A percentile compares a stretch with the other conserved stretches of the same genome.
These are phyloP conservation scores for Grigorovia yakushimaensis DNA, from an alignment of 805 yeast species.

Conservation along the genomic window DNA sequence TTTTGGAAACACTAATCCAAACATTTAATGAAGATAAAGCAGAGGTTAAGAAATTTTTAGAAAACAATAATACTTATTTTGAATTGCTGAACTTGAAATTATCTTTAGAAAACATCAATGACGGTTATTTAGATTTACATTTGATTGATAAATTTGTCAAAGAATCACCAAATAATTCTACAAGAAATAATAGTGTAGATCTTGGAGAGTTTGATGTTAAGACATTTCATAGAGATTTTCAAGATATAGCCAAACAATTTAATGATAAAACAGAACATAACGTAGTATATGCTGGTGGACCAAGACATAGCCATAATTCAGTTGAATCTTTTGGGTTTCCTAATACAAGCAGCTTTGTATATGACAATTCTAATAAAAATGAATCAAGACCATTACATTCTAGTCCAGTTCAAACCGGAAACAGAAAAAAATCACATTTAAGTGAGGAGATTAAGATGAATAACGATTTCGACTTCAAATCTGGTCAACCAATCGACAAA, in stretches of 20 bases:
- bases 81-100: slow-evolving; percentile 43
- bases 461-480: no score
- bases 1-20: slow-evolving; percentile 13
- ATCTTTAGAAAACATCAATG: slow-evolving; percentile 51
- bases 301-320: slow-evolving; percentile 20
- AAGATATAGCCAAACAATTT: background rate
- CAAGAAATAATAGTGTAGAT: background rate
- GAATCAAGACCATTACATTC: background rate
- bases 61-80: slow-evolving; percentile 22
- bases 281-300: slow-evolving; percentile 18
- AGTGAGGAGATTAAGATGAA: slow-evolving; percentile 15
- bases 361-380: background rate
- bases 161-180: slow-evolving; percentile 2
- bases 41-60: slow-evolving; percentile 15
- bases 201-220: background rate
- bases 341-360: background rate
- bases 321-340: slow-evolving; percentile 15
- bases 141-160: slow-evolving; percentile 41
- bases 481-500: background rate
- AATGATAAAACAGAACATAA: slow-evolving; percentile 5
- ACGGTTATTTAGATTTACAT: slow-evolving; percentile 51
- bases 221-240: background rate
- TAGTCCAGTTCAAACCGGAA: background rate
- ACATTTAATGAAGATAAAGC: slow-evolving; percentile 18
- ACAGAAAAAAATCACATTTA: slow-evolving; percentile 16